phyloP scores from a whole-genome alignment of 148 eudicot genomes.

The Spergularia bocconei region DNA sequence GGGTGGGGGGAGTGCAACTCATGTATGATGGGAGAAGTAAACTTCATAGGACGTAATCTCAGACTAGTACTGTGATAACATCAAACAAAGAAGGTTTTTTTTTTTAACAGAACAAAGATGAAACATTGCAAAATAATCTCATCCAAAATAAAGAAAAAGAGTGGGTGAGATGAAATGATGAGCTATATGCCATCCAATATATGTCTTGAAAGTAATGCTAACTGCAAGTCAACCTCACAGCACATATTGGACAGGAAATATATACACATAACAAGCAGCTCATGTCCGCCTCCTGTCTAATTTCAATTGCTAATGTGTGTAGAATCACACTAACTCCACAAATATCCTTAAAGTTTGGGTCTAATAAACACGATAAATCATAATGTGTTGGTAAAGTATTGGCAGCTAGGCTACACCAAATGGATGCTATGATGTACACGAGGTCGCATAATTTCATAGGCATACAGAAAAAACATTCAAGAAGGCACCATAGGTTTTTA shows the following conservation, averaged over 20 bases:
- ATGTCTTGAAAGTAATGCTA: neutral
- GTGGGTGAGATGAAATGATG: neutral
- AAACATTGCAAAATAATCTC: too few relatives aligned
- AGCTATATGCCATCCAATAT: neutral
- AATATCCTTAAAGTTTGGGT: neutral
- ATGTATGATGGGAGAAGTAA: neutral
- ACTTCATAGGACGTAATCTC: neutral
- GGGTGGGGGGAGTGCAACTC: conserved; percentile 1
- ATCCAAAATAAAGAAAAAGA: neutral
- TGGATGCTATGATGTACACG: neutral
- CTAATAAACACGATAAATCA: neutral
- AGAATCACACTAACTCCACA: neutral
- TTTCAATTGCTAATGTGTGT: neutral
- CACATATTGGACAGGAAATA: neutral
- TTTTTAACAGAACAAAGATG: too few relatives aligned
- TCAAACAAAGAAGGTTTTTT: too few relatives aligned
- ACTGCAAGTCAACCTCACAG: neutral
- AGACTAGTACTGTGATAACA: too few relatives aligned
- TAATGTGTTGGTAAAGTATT: neutral
- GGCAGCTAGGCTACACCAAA: neutral
- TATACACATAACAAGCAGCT: neutral
- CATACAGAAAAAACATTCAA: neutral
- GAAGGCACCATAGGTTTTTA: neutral
- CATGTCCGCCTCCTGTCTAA: neutral
- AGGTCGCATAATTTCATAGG: neutral